Conservation (phyloP, 805 yeast genomes). For the Kazachstania psychrophila region DNA sequence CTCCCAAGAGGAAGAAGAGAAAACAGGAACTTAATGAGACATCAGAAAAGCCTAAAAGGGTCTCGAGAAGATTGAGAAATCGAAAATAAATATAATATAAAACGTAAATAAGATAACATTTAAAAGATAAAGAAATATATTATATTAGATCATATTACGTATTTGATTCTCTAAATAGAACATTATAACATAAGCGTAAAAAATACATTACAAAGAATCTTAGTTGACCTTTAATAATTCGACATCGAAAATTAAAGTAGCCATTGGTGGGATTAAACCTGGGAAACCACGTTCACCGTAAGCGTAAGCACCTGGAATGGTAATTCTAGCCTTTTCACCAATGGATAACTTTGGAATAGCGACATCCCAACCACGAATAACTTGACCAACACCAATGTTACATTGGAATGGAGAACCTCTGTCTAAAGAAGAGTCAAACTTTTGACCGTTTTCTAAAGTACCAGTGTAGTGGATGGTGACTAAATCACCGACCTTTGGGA, state of each 20-base stretch:
- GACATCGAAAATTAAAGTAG: slow-evolving; percentile 81
- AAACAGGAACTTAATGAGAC: slow-evolving; percentile 6
- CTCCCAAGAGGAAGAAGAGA: slow-evolving; percentile 16
- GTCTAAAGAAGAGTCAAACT: slow-evolving; percentile 91
- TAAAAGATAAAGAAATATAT: not conserved
- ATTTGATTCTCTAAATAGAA: not conserved
- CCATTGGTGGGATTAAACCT: slow-evolving; percentile 92
- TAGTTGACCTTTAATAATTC: slow-evolving; percentile 48
- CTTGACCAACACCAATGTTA: slow-evolving; percentile 91
- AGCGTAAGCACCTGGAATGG: slow-evolving; percentile 88
- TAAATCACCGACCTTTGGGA: slow-evolving; percentile 78
- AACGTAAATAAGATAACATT: not conserved
- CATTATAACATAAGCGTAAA: too few relatives aligned
- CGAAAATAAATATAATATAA: slow-evolving; percentile 11
- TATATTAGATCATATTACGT: not conserved
- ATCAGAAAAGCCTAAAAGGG: slow-evolving; percentile 9
- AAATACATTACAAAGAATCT: slow-evolving; percentile 2
- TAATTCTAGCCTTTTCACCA: slow-evolving; percentile 87
- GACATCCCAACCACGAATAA: slow-evolving; percentile 93
- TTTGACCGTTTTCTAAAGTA: slow-evolving; percentile 88
- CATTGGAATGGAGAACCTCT: slow-evolving; percentile 94
- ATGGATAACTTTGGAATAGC: slow-evolving; percentile 87
- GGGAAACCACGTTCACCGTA: slow-evolving; percentile 95
- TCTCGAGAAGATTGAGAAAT: slow-evolving; percentile 26
- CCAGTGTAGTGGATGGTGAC: slow-evolving; percentile 95